Percentiles rank a stretch among this genome's conserved stretches.
Evolutionary conservation across 441 rosid genomes (phyloP).

Genomic region (Corymbia citriodora): DNA sequence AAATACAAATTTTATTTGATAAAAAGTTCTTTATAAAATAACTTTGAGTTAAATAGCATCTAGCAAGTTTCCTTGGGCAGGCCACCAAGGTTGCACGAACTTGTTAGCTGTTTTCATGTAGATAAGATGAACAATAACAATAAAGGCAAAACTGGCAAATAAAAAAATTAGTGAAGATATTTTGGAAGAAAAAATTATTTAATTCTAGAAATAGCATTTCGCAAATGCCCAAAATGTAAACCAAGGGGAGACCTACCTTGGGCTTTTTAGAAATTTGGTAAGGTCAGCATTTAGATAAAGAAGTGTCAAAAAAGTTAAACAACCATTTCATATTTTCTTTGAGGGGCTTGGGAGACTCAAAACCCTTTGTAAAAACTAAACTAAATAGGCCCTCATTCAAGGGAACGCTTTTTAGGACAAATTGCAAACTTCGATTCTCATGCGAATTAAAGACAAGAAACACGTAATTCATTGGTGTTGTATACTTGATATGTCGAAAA

Average conservation of each 20-base stretch:
- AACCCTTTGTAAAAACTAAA: not conserved
- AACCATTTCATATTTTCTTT: no score
- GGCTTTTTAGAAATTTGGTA: not conserved
- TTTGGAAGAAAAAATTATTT: not conserved
- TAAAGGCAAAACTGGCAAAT: no score
- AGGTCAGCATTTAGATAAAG: not conserved
- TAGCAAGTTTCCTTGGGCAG: not conserved
- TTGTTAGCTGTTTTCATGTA: fast-evolving
- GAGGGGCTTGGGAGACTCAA: not conserved
- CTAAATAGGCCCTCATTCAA: not conserved
- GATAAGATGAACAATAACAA: not conserved
- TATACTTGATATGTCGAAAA: not conserved
- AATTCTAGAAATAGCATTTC: no score
- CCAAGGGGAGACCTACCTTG: not conserved
- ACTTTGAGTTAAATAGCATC: not conserved
- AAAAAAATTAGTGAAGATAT: fast-evolving
- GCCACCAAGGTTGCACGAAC: not conserved
- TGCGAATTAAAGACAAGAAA: not conserved
- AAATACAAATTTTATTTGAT: no score
- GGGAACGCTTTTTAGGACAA: not conserved
- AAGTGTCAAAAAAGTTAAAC: no score
- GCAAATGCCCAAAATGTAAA: not conserved
- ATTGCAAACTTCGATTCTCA: not conserved
- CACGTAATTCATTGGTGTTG: not conserved
- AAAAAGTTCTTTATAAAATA: no score